Evolutionary conservation across 495 filamentous ascomycete species (phyloP), one percentile per base, ranked within the genome.

Genomic region (Hypoxylon trugodes): DNA sequence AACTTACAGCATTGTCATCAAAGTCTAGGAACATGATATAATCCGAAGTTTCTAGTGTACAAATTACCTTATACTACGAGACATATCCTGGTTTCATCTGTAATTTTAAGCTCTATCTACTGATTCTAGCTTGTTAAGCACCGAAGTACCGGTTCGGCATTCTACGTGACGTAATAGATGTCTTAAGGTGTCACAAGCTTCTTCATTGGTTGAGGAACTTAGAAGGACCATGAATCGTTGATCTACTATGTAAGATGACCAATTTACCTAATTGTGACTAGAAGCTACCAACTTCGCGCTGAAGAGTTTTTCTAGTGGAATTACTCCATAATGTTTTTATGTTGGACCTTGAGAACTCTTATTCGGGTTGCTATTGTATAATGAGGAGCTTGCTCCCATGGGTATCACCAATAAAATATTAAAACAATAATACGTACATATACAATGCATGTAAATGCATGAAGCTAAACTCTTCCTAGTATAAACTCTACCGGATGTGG

Each of bases 141-240:
- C 16, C 35, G 13, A 36, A 41, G 52, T 52, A 46, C 54, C 53
- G 48, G 63, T 57, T 57, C 8, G 33, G 10, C 12, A 15, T 36
- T 58, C 40, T 28, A 33, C 18, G 47, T 67, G 64, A 67, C 64
- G 58, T 67, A 61, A 67, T 67, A 61, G 64, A 67, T 67, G 64
- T 58, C 15, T 18, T 52, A 45, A 42, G 10, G 36, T 54, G 64
- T 28, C 51, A 67, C 52, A 22, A 56, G 32, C 32, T 41, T 18
- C 12, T 47, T 48, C 52, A 53, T 59, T 65, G 53, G 46, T 37
- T 47, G 61, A 15, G 45, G 60, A 43, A 43, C 55, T 28, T 16
- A 24, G 32, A 40, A 28, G 28, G 19, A 33, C 30, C 56, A 66
- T 60, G 62, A 66, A 28, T 66, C 62, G 62, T 51, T 3, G 30